Percentiles rank a stretch among this genome's conserved stretches.
phyloP scores from a whole-genome alignment of 257 asterid genomes.

The Misopates orontium region DNA sequence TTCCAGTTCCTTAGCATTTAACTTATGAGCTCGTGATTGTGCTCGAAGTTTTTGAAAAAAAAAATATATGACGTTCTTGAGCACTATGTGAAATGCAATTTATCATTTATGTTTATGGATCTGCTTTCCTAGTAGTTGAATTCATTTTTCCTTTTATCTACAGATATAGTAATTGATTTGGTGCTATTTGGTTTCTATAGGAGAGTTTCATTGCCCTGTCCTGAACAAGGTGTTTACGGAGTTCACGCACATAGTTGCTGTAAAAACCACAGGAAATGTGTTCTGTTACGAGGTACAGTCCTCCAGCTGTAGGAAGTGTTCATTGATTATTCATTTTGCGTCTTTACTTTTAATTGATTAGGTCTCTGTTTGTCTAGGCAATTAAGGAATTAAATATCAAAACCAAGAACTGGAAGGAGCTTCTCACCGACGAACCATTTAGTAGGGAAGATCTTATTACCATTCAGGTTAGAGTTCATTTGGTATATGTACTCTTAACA shows the following conservation, averaged over 20 bases:
- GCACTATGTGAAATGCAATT: too few species aligned
- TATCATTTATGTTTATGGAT: background rate
- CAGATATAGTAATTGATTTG: slow-evolving; percentile 7
- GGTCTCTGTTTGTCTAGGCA: slow-evolving; percentile 50
- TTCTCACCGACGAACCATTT: slow-evolving; percentile 94
- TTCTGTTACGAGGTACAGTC: slow-evolving; percentile 81
- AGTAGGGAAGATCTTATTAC: slow-evolving; percentile 76
- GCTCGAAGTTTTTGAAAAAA: too few species aligned
- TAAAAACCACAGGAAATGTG: slow-evolving; percentile 91
- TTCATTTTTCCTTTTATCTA: slow-evolving; percentile 1
- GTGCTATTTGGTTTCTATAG: slow-evolving; percentile 37
- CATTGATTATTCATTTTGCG: slow-evolving; percentile 1
- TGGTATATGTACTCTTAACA: slow-evolving; percentile 13
- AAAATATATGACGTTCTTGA: background rate
- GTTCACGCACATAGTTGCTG: slow-evolving; percentile 88
- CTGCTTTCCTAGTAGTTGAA: slow-evolving; percentile 4
- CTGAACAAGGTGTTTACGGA: slow-evolving; percentile 90
- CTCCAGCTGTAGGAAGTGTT: slow-evolving; percentile 5
- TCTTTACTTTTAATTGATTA: slow-evolving; percentile 1
- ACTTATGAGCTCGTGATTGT: too few species aligned
- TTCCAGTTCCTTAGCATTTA: background rate
- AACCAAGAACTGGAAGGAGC: slow-evolving; percentile 98
- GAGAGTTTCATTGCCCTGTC: slow-evolving; percentile 92
- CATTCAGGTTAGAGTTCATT: slow-evolving; percentile 64
- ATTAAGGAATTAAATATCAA: slow-evolving; percentile 88